Base-by-base conservation (phyloP, 1,284 basidiomycete genomes). In the Pseudozyma hubeiensis region DNA sequence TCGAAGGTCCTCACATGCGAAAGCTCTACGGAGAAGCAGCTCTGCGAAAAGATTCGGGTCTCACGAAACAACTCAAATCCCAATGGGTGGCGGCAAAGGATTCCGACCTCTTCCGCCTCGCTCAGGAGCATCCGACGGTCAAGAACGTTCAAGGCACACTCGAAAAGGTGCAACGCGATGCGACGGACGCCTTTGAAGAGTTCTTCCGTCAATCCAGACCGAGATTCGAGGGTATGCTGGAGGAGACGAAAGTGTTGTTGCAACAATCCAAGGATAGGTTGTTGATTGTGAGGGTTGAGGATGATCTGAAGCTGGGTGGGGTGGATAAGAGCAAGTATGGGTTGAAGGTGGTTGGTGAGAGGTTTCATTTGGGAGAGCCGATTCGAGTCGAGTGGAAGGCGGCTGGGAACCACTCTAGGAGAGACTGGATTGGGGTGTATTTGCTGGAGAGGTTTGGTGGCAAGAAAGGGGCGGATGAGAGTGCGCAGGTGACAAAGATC, bases 371-470 rank as follows among this genome's bases (percentile, higher is more conserved):
- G 46, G 96, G 96, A 35, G 93, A 98, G 84, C 90, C 92, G 7
- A 94, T 99, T 77, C 87, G 85, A 5, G 88, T 98, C 37, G 88
- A 89, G 45, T 99, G 95, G 95, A 89, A 90, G 54, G 95, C 93
- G 1, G 94, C 96, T 0, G 85, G 87, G 35, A 89, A 90, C 62
- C 96, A 98, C 83, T 96, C 94, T 14, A 88, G 93, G n/a, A 90
- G 91, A 77, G 96, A 99, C 84, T 99, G 96, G 97, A 92, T 99
- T 77, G 97, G 95, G 11, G 89, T 99, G 44, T 97, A 97, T 81
- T 63, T 68, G 1, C 50, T 81, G 5, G 61, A 55, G 11, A 56
- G 79, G 8, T 69, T 80, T 40, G 74, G 74, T 31, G 64, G 57
- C 13, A 40, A 50, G 47, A 19, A 53, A 13, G 67, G 63, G 1